Evolutionary conservation across 805 yeast species (phyloP).

Genomic region (Kuraishia ogatae): DNA sequence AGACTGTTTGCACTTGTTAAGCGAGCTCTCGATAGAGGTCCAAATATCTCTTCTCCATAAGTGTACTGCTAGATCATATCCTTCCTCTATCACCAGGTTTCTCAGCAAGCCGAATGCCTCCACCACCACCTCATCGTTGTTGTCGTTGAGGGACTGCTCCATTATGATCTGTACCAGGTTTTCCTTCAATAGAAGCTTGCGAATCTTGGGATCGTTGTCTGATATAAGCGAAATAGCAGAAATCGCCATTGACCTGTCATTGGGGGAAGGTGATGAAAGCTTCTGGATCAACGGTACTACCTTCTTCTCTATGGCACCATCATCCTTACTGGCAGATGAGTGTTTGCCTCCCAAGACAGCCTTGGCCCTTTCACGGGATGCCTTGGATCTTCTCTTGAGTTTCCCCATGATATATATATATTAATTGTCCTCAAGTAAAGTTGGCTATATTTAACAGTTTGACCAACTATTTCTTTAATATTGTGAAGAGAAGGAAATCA

Average conservation of each 20-base stretch:
- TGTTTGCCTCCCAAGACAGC: neutral
- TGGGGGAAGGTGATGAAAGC: conserved; percentile 50
- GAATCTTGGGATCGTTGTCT: conserved; percentile 52
- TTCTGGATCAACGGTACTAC: conserved; percentile 63
- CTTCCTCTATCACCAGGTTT: conserved; percentile 78
- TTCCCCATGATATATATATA: conserved; percentile 48
- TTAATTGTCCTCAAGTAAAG: no score
- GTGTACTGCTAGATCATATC: conserved; percentile 68
- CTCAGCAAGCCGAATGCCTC: conserved; percentile 77
- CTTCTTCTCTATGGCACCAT: conserved; percentile 26
- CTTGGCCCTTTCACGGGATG: conserved; percentile 22
- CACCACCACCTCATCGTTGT: conserved; percentile 66
- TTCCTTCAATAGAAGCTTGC: conserved; percentile 62
- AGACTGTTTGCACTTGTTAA: conserved; percentile 42
- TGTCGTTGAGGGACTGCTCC: conserved; percentile 57
- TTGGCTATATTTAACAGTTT: no score
- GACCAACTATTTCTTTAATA: no score
- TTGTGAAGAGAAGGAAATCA: no score
- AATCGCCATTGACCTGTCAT: conserved; percentile 73
- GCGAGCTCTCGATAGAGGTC: conserved; percentile 43
- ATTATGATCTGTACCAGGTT: conserved; percentile 55
- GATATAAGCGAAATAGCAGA: conserved; percentile 63
- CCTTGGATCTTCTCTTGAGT: conserved; percentile 57
- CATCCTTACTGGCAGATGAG: neutral
- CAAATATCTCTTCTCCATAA: conserved; percentile 77